Evolutionary conservation across 1,284 basidiomycete genomes (phyloP), one percentile per base, ranked within the genome.

Genomic region (Porogramme epimiltina): DNA sequence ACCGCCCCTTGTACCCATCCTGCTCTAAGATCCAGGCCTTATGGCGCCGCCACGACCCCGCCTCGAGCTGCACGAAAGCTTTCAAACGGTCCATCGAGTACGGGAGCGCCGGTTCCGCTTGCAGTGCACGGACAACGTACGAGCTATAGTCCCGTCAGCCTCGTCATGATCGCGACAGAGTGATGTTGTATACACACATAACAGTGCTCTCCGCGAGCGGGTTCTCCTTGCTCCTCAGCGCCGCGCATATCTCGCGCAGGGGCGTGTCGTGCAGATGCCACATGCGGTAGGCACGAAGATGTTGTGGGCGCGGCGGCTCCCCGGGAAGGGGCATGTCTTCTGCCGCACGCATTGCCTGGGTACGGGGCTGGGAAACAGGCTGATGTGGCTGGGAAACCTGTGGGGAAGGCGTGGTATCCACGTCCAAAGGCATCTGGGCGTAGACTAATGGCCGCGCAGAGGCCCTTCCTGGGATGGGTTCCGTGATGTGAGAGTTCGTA

Each of bases 191-290:
- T n/a, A 1, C 19, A 4, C 52, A 85, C 83, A 86, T 83, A 20
- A 84, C 81, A 3, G 82, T 83, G 28, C 72, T 68, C 48, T 73
- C 69, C 49, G 78, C 78, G 45, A 86, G 69, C 13, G 79, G 78
- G 42, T 77, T 74, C 22, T 72, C 65, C 48, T 59, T 62, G 60
- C 68, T 60, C 39, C 73, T 59, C 59, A 84, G 59, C 37, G 69
- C 61, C 13, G 66, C 60, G 64, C 84, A 79, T 65, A 86, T 83
- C 42, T 72, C 68, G n/a, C 71, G 64, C 6, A 85, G 61, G 0
- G 70, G 52, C 65, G 77, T 68, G 40, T 71, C 62, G 18, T 68
- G 64, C 23, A 73, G 44, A 55, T 80, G 72, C 84, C 84, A 87
- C 24, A 79, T 62, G n/a, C 71, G 73, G 64, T 85, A 85, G 22